phyloP scores from a whole-genome alignment of 805 yeast species.

The Candida anglica region DNA sequence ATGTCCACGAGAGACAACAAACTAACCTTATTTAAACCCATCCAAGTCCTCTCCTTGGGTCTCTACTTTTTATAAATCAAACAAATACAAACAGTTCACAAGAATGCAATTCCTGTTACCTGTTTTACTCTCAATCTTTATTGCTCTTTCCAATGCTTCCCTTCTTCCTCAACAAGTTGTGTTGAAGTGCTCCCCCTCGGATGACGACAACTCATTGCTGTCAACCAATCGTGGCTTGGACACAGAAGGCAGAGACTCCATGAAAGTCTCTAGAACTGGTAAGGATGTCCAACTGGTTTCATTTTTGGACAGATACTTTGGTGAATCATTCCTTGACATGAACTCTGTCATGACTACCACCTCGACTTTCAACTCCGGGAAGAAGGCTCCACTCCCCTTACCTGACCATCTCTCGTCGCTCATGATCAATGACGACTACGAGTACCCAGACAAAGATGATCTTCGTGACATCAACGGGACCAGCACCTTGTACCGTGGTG shows the following conservation, averaged over 20 bases:
- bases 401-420: slow-evolving; percentile 23
- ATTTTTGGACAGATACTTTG: slow-evolving; percentile 30
- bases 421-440: slow-evolving; percentile 25
- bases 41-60: too few species aligned
- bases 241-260: background rate
- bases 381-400: slow-evolving; percentile 22
- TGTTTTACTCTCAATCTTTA: slow-evolving; percentile 2
- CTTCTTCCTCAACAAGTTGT: slow-evolving; percentile 15
- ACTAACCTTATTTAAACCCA: too few species aligned
- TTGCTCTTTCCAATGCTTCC: slow-evolving; percentile 5
- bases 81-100: too few species aligned
- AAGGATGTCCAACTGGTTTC: slow-evolving; percentile 13
- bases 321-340: slow-evolving; percentile 24
- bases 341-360: slow-evolving; percentile 14
- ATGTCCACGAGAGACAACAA: too few species aligned
- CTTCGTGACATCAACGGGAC: slow-evolving; percentile 36
- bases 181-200: slow-evolving; percentile 13
- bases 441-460: slow-evolving; percentile 33
- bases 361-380: slow-evolving; percentile 14
- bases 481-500: slow-evolving; percentile 34
- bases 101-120: slow-evolving; percentile 4
- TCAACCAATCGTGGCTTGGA: background rate
- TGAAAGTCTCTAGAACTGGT: slow-evolving; percentile 2
- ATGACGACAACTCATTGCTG: slow-evolving; percentile 1
- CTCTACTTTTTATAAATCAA: too few species aligned